Evolutionary conservation across 176 grass and related monocot genomes (phyloP).

Genomic region (Oryza longistaminata): DNA sequence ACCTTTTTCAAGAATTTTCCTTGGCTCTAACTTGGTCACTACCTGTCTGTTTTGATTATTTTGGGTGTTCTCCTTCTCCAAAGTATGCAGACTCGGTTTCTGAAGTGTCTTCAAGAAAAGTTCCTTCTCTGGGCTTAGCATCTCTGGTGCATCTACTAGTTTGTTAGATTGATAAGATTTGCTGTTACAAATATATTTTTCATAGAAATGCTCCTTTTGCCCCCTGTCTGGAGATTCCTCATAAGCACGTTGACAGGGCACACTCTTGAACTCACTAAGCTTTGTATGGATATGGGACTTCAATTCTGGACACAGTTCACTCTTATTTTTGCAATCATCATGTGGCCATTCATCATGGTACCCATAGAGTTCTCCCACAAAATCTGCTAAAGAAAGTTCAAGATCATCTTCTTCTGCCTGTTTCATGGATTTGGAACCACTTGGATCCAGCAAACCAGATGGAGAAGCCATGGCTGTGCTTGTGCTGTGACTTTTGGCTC

Average conservation of each 20-base stretch:
- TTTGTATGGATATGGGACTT: constrained; percentile 52
- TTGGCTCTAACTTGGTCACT: constrained; percentile 3
- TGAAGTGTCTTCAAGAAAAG: constrained; percentile 65
- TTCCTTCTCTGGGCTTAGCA: constrained; percentile 63
- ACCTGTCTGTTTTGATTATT: constrained; percentile 23
- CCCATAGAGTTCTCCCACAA: constrained; percentile 57
- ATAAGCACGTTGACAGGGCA: constrained; percentile 12
- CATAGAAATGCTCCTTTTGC: constrained; percentile 25
- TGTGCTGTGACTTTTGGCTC: constrained; percentile 20
- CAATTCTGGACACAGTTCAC: constrained; percentile 42
- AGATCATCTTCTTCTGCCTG: constrained; percentile 49
- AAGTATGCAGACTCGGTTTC: constrained; percentile 53
- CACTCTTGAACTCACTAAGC: constrained; percentile 52
- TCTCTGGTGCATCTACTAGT: constrained; percentile 55
- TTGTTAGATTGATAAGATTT: constrained; percentile 39
- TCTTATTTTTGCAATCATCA: constrained; percentile 53
- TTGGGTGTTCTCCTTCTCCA: constrained; percentile 51
- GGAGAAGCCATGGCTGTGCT: constrained; percentile 14
- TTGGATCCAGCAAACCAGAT: constrained; percentile 21
- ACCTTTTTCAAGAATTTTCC: not conserved
- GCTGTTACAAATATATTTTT: constrained; percentile 40
- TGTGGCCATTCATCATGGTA: constrained; percentile 47
- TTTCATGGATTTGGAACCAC: constrained; percentile 44
- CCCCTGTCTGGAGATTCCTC: constrained; percentile 11
- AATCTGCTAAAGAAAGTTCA: constrained; percentile 54